These are phyloP conservation scores for Lipomyces orientalis DNA, from an alignment of 805 yeast genomes.

Conservation along the genomic window DNA sequence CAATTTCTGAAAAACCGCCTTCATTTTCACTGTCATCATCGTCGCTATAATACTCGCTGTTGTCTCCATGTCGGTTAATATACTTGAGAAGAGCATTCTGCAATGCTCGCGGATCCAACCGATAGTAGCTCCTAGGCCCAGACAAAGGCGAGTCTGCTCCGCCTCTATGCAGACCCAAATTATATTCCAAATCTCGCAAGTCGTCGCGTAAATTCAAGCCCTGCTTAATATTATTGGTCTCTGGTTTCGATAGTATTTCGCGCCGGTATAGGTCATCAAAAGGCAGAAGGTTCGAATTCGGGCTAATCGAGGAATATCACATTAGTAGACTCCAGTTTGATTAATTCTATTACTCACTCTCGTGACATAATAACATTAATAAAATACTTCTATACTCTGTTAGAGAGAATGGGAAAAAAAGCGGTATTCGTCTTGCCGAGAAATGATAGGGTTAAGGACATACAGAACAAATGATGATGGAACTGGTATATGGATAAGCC, in stretches of 20 bases:
- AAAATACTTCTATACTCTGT: background rate
- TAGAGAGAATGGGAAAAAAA: background rate
- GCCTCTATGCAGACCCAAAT: background rate
- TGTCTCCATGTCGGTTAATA: background rate
- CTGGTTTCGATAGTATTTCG: background rate
- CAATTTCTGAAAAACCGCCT: background rate
- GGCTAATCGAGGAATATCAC: background rate
- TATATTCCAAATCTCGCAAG: conserved; percentile 1
- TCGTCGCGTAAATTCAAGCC: background rate
- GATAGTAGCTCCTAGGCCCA: background rate
- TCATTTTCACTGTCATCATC: background rate
- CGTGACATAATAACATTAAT: background rate
- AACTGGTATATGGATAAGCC: background rate
- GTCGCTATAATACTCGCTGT: conserved; percentile 1
- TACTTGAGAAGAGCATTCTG: background rate
- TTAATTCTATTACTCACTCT: background rate
- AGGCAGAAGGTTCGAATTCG: background rate
- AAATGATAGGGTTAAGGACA: too few relatives aligned
- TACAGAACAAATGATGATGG: too few relatives aligned
- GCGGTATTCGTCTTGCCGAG: too few relatives aligned
- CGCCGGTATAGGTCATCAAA: background rate
- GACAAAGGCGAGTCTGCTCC: background rate
- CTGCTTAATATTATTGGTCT: background rate
- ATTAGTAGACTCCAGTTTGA: background rate
- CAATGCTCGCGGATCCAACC: background rate